Conservation (phyloP, 2,329 filamentous ascomycete species). For the Didymellaceae sp. region DNA sequence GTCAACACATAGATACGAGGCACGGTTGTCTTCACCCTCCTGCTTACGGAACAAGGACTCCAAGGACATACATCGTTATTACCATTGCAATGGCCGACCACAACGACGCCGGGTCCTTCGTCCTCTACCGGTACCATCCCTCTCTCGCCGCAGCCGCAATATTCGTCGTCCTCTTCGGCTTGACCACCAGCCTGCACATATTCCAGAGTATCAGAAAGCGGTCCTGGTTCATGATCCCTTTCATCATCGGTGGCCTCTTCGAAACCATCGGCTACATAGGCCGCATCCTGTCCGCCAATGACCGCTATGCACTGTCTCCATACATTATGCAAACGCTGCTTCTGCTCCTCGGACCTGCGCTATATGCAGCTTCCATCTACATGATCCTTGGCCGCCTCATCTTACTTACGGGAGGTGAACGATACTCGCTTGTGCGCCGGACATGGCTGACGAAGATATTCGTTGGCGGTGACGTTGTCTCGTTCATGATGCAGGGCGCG, state of each 20-base stretch:
- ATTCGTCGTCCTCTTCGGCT: constrained; percentile 55
- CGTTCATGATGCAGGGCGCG: constrained; percentile 51
- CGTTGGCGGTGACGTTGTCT: constrained; percentile 54
- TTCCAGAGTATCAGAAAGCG: constrained; percentile 51
- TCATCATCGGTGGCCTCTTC: constrained; percentile 60
- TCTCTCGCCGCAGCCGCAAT: constrained; percentile 55
- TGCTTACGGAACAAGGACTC: background rate
- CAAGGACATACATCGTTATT: background rate
- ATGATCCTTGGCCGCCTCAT: constrained; percentile 58
- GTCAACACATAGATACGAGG: no score
- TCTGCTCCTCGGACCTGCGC: constrained; percentile 54
- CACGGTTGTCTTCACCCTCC: no score
- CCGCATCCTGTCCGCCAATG: constrained; percentile 50
- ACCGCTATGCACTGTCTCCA: constrained; percentile 38
- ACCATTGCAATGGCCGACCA: constrained; percentile 50
- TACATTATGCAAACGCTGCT: constrained; percentile 55
- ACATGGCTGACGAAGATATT: constrained; percentile 56
- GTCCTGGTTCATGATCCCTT: constrained; percentile 61
- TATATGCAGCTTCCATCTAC: constrained; percentile 58
- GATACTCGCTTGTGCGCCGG: constrained; percentile 47
- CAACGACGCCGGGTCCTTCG: constrained; percentile 30
- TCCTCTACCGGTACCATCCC: constrained; percentile 51
- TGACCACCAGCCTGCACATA: constrained; percentile 50
- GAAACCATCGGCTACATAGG: constrained; percentile 60
- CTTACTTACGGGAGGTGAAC: constrained; percentile 46